Evolutionary conservation across 768 basidiomycete genomes (phyloP), one percentile per base, ranked within the genome.

Genomic region (Sistotremastrum niveocremeum): DNA sequence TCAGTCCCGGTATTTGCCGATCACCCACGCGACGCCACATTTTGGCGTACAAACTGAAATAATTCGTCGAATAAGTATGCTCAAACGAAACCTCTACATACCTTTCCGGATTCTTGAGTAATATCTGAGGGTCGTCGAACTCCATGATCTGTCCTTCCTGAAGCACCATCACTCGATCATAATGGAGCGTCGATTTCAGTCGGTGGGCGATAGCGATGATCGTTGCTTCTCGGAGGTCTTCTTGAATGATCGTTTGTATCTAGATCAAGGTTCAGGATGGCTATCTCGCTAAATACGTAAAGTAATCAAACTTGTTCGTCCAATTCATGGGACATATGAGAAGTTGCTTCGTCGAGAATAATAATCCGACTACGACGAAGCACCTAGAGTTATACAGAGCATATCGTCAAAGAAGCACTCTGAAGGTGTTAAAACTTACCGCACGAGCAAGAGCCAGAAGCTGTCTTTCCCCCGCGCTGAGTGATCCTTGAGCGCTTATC

Each of bases 141-240:
- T 20, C 20, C 20, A 20, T 20, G 20, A 20, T 20, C 20, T 20
- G 20, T 20, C 20, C 20, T 20, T 20, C 20, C 20, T 20, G 20
- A 20, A 20, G 20, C 20, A 20, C 20, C 20, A 20, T 20, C 20
- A 90, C 66, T 9, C 79, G 68, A 62, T 79, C 76, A 60, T 86
- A 77, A 60, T 87, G 79, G 50, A 87, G 76, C 46, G 86, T 76
- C 0, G 84, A 86, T 56, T 77, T 77, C 28, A 86, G 65, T 10
- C 83, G 68, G 63, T 88, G 87, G 3, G 88, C 88, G 46, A 90
- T 89, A 6, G 84, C 87, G 35, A 91, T 73, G 20, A 90, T 78
- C 20, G 87, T 80, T 0, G 81, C 74, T 7, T 73, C 71, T 1
- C 68, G 60, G 45, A 90, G 73, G 58, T 85, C 82, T 20, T 20